Evolutionary conservation across 257 asterid species (phyloP).

Genomic region (Solanum pimpinellifolium): DNA sequence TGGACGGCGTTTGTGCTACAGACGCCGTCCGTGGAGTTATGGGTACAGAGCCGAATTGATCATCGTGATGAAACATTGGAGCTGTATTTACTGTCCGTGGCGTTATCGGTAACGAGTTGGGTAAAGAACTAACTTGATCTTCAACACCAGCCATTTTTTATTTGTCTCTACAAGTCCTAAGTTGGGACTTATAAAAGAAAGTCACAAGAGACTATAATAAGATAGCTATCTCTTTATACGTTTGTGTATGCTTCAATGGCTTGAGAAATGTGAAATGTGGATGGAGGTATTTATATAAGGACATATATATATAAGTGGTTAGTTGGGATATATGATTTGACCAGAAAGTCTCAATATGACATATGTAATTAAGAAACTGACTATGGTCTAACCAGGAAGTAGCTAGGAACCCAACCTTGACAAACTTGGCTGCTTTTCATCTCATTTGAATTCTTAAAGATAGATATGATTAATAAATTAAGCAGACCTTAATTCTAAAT

Average conservation of each 20-base stretch:
- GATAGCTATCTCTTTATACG: no score
- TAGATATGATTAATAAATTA: no score
- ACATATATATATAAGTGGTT: not conserved
- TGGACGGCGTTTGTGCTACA: not conserved
- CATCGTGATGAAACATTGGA: not conserved
- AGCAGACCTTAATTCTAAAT: not conserved
- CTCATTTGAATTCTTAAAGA: not conserved
- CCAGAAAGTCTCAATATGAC: not conserved
- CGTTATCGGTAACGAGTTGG: conserved; percentile 1
- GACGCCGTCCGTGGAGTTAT: not conserved
- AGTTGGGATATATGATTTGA: not conserved
- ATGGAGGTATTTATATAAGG: not conserved
- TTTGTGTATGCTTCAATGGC: not conserved
- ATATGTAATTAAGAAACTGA: not conserved
- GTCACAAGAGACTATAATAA: no score
- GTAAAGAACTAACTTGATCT: not conserved
- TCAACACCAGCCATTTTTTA: not conserved
- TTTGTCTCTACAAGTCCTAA: not conserved
- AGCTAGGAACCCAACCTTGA: not conserved
- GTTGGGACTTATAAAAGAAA: no score
- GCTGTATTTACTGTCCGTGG: not conserved
- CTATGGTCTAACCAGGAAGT: not conserved
- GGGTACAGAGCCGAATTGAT: not conserved
- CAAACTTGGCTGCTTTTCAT: not conserved
- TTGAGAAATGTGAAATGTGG: not conserved